Evolutionary conservation across 2,329 filamentous ascomycete species (phyloP).

Genomic region (Monascus ruber): DNA sequence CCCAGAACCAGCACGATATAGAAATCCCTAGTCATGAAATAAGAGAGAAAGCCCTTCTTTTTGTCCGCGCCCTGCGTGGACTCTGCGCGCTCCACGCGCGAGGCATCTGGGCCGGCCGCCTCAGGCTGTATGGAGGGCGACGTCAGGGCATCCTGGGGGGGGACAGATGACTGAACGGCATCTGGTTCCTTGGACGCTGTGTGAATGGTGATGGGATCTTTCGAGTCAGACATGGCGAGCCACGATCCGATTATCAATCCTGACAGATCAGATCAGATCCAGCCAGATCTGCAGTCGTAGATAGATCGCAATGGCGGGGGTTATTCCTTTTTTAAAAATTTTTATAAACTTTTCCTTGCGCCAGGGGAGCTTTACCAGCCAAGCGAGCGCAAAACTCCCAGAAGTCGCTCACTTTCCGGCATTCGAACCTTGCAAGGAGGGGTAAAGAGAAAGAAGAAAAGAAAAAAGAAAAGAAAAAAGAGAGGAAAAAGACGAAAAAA

Average conservation of each 20-base stretch:
- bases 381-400: constrained; percentile 46
- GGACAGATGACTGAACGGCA: constrained; percentile 4
- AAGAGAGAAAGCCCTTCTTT: constrained; percentile 49
- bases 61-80: constrained; percentile 13
- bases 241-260: not conserved
- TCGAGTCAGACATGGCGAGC: constrained; percentile 1
- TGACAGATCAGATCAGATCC: not conserved
- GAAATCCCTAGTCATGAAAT: constrained; percentile 75
- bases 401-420: constrained; percentile 40
- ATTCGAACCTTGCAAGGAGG: constrained; percentile 7
- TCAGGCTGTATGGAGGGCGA: constrained; percentile 9
- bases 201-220: not conserved
- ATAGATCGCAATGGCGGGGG: not conserved
- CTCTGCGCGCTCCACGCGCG: constrained; percentile 23
- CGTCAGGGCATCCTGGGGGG: constrained; percentile 6
- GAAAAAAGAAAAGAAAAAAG: constrained; percentile 4
- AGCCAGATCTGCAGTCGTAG: not conserved
- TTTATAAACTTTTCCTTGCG: not conserved
- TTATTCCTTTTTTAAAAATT: too few species aligned
- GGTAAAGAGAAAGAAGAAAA: constrained; percentile 3
- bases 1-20: constrained; percentile 72
- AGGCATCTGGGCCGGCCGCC: constrained; percentile 6
- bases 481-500: constrained; percentile 1
- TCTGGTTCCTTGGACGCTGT: constrained; percentile 9
- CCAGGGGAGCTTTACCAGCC: constrained; percentile 36